These are phyloP conservation scores for Tylopilus balloui DNA, from an alignment of 768 basidiomycete species.

Conservation along the genomic window DNA sequence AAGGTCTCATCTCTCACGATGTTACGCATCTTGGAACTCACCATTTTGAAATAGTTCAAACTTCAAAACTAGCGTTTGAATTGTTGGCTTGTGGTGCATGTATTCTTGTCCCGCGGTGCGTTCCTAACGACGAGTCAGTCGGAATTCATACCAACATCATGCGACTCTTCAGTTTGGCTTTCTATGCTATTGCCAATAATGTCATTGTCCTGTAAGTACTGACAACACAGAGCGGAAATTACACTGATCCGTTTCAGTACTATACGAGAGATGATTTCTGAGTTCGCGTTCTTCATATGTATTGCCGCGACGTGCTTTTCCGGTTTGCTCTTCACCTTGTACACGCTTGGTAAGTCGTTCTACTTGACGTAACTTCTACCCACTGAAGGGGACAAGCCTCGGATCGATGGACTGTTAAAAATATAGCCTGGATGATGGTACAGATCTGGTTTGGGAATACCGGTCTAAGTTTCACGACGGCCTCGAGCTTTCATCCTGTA, in stretches of 20 bases:
- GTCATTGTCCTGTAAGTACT: conserved; percentile 66
- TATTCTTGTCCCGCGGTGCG: conserved; percentile 76
- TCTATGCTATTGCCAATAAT: conserved; percentile 76
- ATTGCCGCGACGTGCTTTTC: conserved; percentile 80
- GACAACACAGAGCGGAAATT: neutral
- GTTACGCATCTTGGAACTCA: neutral
- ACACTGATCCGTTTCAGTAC: conserved; percentile 44
- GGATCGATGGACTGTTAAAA: conserved; percentile 31
- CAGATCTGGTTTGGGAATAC: conserved; percentile 87
- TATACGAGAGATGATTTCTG: conserved; percentile 74
- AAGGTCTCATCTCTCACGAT: conserved; percentile 39
- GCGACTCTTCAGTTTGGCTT: conserved; percentile 51
- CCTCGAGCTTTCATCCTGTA: conserved; percentile 58
- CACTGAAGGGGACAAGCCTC: conserved; percentile 28
- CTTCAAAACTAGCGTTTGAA: conserved; percentile 70
- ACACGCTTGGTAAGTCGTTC: conserved; percentile 40
- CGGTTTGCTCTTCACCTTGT: conserved; percentile 58
- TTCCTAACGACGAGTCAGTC: neutral
- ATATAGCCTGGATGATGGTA: conserved; percentile 79
- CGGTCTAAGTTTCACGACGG: conserved; percentile 54
- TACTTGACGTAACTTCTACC: conserved; percentile 15
- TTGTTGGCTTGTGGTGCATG: conserved; percentile 81
- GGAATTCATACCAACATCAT: neutral
- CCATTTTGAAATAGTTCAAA: conserved; percentile 30
- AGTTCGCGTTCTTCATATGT: conserved; percentile 74